These are phyloP conservation scores for Plicaturopsis crispa DNA, from an alignment of 768 basidiomycete genomes.

Conservation along the genomic window DNA sequence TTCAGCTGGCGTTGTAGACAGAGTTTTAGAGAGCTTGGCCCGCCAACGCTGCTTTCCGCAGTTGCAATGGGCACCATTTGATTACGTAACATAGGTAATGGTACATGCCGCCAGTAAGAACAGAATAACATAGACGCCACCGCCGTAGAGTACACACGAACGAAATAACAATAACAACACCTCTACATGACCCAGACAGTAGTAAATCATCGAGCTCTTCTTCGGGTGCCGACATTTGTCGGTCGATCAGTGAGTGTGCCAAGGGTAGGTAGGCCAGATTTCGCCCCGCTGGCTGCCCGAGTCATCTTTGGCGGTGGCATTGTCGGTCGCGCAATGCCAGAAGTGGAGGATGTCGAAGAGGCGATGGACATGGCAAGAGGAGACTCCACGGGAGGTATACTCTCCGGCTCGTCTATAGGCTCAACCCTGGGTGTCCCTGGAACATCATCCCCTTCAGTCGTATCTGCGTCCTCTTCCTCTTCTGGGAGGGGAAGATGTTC, in stretches of 20 bases:
- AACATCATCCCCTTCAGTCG: neutral
- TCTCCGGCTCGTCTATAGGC: constrained; percentile 9
- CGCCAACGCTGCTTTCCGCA: no score
- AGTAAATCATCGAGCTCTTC: no score
- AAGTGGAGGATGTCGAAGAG: constrained; percentile 31
- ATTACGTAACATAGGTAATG: no score
- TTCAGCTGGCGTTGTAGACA: no score
- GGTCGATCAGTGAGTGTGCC: constrained; percentile 22
- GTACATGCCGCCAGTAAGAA: no score
- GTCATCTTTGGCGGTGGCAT: neutral
- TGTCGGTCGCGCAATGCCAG: constrained; percentile 9
- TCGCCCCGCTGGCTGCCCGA: constrained; percentile 5
- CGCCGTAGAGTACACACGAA: no score
- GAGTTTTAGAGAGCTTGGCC: no score
- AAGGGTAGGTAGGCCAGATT: constrained; percentile 1
- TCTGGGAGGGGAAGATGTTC: constrained; percentile 25
- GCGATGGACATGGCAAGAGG: constrained; percentile 24
- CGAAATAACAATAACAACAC: no score
- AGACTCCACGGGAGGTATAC: constrained; percentile 9
- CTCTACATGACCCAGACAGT: no score
- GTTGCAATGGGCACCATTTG: no score
- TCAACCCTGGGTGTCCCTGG: constrained; percentile 2
- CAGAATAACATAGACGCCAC: no score
- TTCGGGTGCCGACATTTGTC: constrained; percentile 19
- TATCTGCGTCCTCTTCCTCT: constrained; percentile 19